Conservation (phyloP, 371 early-diverging fungal genomes). For the Zychaea mexicana region DNA sequence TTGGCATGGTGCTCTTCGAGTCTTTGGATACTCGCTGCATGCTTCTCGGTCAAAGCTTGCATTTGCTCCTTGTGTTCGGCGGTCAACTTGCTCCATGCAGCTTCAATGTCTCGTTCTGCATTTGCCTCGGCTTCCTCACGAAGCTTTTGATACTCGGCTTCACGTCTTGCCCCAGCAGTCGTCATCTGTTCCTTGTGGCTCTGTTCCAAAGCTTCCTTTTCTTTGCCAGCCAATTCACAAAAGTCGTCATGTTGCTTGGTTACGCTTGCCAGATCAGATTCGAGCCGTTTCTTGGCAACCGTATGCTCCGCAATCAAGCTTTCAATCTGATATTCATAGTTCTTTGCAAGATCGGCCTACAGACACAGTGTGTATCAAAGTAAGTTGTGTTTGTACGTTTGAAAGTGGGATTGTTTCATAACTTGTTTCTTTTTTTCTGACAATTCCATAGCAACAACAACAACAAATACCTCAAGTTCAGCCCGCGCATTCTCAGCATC, state of each 20-base stretch:
- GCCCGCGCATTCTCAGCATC: constrained; percentile 9
- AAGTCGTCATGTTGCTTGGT: neutral
- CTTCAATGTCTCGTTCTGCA: constrained; percentile 23
- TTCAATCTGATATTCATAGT: constrained; percentile 20
- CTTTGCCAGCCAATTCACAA: neutral
- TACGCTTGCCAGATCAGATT: constrained; percentile 3
- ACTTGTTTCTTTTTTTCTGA: neutral
- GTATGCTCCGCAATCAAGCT: constrained; percentile 3
- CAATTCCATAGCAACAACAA: neutral
- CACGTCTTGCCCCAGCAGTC: constrained; percentile 8
- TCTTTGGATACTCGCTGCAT: constrained; percentile 7
- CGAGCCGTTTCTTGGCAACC: constrained; percentile 3
- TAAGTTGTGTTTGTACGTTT: neutral
- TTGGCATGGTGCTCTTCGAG: constrained; percentile 14
- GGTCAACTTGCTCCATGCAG: constrained; percentile 22
- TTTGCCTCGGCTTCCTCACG: constrained; percentile 36
- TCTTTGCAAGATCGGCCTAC: constrained; percentile 13
- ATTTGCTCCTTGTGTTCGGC: constrained; percentile 19
- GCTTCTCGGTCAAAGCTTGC: constrained; percentile 12
- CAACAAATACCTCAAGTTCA: constrained; percentile 1
- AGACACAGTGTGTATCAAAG: no score
- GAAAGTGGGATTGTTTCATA: neutral
- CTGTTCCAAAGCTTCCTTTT: constrained; percentile 11
- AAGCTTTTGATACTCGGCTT: constrained; percentile 20
- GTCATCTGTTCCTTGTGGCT: constrained; percentile 14